Conservation (phyloP, 2,329 filamentous ascomycete species). For the Dactylellina cionopaga region DNA sequence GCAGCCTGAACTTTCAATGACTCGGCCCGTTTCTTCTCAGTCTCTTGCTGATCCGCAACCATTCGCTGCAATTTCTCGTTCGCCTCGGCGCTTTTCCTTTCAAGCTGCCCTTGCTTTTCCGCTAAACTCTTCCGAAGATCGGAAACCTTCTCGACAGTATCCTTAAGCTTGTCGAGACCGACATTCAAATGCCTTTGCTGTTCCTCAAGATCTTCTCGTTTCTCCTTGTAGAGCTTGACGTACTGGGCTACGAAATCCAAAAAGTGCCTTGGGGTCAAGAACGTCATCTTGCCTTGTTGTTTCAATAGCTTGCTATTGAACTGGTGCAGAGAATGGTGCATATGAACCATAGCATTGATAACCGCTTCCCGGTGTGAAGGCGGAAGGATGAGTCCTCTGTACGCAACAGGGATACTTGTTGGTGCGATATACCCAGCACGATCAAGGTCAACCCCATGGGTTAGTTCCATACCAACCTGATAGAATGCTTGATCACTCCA, state of each 20-base stretch:
- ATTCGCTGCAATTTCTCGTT: conserved; percentile 97
- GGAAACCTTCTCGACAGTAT: conserved; percentile 96
- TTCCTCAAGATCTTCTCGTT: conserved; percentile 97
- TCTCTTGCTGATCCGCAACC: conserved; percentile 94
- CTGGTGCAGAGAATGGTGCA: conserved; percentile 90
- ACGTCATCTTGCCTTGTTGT: conserved; percentile 92
- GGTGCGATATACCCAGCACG: conserved; percentile 84
- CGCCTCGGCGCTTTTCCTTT: conserved; percentile 92
- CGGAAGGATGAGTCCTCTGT: conserved; percentile 82
- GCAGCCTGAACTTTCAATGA: conserved; percentile 89
- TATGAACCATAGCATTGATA: conserved; percentile 98
- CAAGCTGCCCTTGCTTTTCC: conserved; percentile 91
- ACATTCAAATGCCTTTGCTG: conserved; percentile 98
- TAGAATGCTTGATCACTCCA: conserved; percentile 99
- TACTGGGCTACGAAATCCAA: conserved; percentile 98
- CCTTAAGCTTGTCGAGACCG: conserved; percentile 93
- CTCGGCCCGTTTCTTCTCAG: conserved; percentile 86
- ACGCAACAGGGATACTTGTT: conserved; percentile 91
- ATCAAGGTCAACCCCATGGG: conserved; percentile 94
- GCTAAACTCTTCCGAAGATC: conserved; percentile 90
- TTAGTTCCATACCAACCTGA: conserved; percentile 95
- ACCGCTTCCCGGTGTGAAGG: conserved; percentile 90
- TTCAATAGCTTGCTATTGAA: conserved; percentile 89
- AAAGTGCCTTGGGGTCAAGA: conserved; percentile 95
- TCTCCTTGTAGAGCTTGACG: conserved; percentile 96